phyloP scores from a whole-genome alignment of 768 basidiomycete species.

The Tephrocybe sp. region DNA sequence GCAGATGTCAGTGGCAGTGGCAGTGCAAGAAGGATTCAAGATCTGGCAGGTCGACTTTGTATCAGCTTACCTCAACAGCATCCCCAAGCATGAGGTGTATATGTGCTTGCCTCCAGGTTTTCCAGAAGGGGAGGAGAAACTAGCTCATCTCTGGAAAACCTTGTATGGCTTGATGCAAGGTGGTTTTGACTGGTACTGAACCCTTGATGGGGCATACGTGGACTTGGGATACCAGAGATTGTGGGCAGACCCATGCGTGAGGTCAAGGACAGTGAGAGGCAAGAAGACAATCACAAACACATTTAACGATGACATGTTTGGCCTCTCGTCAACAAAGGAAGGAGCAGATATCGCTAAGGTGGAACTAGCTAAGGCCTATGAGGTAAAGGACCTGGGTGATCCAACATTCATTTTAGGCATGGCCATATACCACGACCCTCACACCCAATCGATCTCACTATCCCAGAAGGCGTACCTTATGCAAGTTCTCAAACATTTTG shows the following conservation, averaged over 20 bases:
- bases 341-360: not conserved
- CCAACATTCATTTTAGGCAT: not conserved
- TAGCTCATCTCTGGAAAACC: not conserved
- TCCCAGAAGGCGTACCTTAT: not conserved
- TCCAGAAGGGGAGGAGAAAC: not conserved
- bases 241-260: not conserved
- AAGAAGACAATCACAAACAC: not conserved
- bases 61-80: not conserved
- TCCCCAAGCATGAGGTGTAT: not conserved
- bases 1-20: not conserved
- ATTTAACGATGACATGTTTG: not conserved
- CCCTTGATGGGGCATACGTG: not conserved
- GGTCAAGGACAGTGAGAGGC: not conserved
- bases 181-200: not conserved
- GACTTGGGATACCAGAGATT: not conserved
- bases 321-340: not conserved
- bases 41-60: not conserved
- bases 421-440: not conserved
- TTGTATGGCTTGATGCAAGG: constrained; percentile 4
- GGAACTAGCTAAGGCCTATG: not conserved
- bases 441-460: not conserved
- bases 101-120: not conserved
- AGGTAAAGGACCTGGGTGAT: not conserved
- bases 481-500: not conserved
- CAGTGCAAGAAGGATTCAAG: not conserved